Evolutionary conservation across 129 eudicot species (phyloP), one percentile per base, ranked within the genome.

Genomic region (Daucus carota): DNA sequence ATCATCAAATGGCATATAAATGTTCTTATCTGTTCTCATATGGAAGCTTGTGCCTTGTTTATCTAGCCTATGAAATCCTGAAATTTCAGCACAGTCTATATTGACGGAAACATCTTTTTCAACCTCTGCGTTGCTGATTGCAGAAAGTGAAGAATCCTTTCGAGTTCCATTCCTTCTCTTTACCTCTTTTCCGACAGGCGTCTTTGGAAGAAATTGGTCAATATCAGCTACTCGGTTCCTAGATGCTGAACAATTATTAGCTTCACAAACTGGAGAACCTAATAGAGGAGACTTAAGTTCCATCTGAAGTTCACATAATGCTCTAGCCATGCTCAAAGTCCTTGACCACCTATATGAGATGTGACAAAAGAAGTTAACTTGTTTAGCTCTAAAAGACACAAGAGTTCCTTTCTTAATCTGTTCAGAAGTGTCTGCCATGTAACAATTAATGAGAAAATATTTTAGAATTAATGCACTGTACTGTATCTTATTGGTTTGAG

Each of bases 321-420:
- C 92, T 83, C 77, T 83, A 50, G 96, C 92, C 98, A 90, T 90
- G 88, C 91, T 88, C 81, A 93, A 82, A 54, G 96, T 93, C 84
- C 98, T 85, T 11, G 96, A 75, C 98, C 98, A 93, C 86, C 98
- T 93, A 81, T 20, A 54, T 13, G 8, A 54, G 29, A 54, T n/a
- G 8, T 10, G 2, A 6, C 74, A 75, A 42, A 80, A 50, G 45
- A 45, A 75, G 41, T 18, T 8, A n/a, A 22, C 29, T 54, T 8
- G 26, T 54, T 20, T 54, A 54, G 29, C 31, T 22, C 63, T 22
- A 8, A 22, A 54, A 22, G 63, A 54, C n/a, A n/a, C 29, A 54
- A 22, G 63, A 22, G 63, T 54, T 62, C 29, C 33, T 59, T 59
- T 28, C 15, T 26, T 59, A 26, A 59, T 29, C 33, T 62, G 69